phyloP scores from a whole-genome alignment of 2,329 filamentous ascomycete species.

The Hypoxylon sp. region DNA sequence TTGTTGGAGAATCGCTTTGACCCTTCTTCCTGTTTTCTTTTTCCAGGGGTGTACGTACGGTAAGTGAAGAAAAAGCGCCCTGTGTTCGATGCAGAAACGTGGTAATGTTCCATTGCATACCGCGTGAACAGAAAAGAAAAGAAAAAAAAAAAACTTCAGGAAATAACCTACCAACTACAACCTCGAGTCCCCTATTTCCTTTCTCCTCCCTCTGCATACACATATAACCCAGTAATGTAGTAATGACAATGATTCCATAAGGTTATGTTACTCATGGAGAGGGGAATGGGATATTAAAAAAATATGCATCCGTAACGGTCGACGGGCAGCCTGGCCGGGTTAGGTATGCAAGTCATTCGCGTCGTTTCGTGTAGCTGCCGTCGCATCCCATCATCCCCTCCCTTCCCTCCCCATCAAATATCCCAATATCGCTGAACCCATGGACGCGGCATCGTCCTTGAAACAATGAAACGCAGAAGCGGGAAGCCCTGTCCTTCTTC shows the following conservation, averaged over 20 bases:
- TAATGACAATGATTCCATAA: constrained; percentile 3
- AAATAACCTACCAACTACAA: constrained; percentile 22
- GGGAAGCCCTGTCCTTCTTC: constrained; percentile 13
- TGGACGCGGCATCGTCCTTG: constrained; percentile 36
- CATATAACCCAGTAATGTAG: neutral
- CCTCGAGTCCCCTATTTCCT: constrained; percentile 10
- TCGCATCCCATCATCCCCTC: neutral
- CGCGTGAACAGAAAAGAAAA: constrained; percentile 8
- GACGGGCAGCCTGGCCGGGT: constrained; percentile 22
- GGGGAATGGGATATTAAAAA: neutral
- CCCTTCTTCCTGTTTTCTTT: neutral
- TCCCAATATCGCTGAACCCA: constrained; percentile 23
- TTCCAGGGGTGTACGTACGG: neutral
- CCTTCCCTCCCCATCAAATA: neutral
- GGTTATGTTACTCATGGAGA: neutral
- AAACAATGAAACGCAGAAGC: constrained; percentile 29
- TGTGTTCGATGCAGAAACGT: constrained; percentile 44
- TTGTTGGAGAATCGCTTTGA: constrained; percentile 21
- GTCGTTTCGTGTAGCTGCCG: neutral
- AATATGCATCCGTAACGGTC: constrained; percentile 20
- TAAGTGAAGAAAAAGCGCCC: neutral
- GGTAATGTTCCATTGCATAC: constrained; percentile 48
- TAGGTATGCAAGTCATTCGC: constrained; percentile 38
- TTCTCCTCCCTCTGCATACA: neutral
- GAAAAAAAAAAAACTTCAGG: constrained; percentile 10